phyloP scores from a whole-genome alignment of 139 green algal species.

The Tetratostichococcus sp. region DNA sequence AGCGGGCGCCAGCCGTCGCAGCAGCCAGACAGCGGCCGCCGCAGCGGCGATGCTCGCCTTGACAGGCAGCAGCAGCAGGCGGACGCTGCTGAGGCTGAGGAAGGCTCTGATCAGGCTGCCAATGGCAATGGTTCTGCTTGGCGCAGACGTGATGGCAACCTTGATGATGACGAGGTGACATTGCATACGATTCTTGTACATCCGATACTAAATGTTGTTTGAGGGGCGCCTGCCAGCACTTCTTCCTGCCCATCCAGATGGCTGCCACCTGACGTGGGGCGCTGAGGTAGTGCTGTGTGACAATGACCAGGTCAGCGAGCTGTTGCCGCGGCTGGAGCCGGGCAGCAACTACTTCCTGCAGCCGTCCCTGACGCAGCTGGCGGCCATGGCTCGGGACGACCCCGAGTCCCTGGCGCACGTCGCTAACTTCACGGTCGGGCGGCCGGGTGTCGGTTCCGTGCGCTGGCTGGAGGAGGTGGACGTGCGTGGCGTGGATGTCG shows the following conservation, averaged over 20 bases:
- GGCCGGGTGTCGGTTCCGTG: conserved; percentile 58
- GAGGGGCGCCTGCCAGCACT: too few species aligned
- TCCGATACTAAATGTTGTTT: too few species aligned
- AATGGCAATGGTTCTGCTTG: conserved; percentile 5
- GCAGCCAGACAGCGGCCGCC: conserved; percentile 3
- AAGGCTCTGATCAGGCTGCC: neutral
- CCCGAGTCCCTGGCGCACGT: conserved; percentile 42
- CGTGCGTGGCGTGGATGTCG: conserved; percentile 65
- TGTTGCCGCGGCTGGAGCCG: conserved; percentile 21
- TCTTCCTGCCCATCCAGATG: too few species aligned
- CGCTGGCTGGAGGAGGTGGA: conserved; percentile 80
- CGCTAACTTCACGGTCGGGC: conserved; percentile 65
- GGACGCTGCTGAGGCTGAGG: too few species aligned
- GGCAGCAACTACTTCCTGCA: conserved; percentile 55
- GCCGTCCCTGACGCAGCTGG: conserved; percentile 49
- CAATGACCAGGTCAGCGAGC: conserved; percentile 19
- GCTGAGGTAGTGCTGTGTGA: too few species aligned
- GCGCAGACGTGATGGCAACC: neutral
- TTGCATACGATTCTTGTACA: too few species aligned
- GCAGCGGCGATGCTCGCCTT: conserved; percentile 7
- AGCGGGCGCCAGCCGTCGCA: conserved; percentile 1
- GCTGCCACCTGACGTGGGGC: too few species aligned
- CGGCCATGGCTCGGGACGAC: conserved; percentile 50
- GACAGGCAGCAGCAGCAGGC: neutral
- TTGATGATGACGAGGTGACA: neutral